These are phyloP conservation scores for Coemansia sp. DNA, from an alignment of 192 early-diverging fungal genomes.

Conservation along the genomic window DNA sequence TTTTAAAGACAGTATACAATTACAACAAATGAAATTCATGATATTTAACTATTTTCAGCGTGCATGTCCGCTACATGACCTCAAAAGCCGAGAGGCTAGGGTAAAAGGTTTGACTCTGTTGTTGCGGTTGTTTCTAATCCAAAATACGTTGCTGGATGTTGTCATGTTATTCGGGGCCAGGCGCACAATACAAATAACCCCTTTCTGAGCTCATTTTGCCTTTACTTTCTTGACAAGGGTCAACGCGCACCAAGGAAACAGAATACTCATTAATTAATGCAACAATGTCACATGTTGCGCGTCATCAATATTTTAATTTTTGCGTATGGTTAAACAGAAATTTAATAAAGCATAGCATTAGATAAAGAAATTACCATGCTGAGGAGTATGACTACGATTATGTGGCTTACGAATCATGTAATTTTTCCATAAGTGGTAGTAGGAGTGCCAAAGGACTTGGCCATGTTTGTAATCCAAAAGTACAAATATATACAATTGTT, in stretches of 20 bases:
- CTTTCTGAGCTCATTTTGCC: too few species aligned
- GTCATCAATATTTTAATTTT: background rate
- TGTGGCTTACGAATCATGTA: too few species aligned
- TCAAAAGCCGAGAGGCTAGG: background rate
- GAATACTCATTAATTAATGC: slow-evolving; percentile 6
- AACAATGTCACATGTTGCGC: background rate
- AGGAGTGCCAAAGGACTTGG: too few species aligned
- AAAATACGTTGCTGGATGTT: too few species aligned
- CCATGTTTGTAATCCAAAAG: too few species aligned
- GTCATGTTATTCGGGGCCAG: too few species aligned
- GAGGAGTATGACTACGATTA: too few species aligned
- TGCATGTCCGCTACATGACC: slow-evolving; percentile 2
- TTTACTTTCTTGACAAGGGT: background rate
- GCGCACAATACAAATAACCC: too few species aligned
- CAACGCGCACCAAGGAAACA: background rate
- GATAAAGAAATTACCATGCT: background rate
- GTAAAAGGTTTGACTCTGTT: background rate
- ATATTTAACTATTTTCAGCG: background rate
- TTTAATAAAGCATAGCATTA: background rate
- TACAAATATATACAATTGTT: too few species aligned
- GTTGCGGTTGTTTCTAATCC: background rate
- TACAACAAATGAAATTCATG: background rate
- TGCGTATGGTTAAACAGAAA: background rate
- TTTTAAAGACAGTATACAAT: background rate
- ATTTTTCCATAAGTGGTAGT: too few species aligned